phyloP scores from a whole-genome alignment of 345 rosid genomes.

The Noccaea caerulescens region DNA sequence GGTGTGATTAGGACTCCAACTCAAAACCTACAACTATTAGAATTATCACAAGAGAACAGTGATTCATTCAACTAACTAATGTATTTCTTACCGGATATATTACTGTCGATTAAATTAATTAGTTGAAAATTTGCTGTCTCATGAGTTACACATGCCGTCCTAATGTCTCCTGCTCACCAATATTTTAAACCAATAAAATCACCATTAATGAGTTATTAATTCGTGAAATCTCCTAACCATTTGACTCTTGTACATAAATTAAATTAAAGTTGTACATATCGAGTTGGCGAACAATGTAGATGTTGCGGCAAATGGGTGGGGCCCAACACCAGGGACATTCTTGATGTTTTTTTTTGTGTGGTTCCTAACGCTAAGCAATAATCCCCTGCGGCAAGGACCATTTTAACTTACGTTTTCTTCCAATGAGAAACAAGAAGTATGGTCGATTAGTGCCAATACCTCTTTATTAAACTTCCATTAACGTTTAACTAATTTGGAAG shows the following conservation, averaged over 20 bases:
- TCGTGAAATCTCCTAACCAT: neutral
- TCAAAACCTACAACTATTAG: too few species aligned
- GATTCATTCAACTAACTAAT: too few species aligned
- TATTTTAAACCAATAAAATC: neutral
- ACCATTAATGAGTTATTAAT: neutral
- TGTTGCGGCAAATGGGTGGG: conserved; percentile 32
- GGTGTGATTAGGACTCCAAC: neutral
- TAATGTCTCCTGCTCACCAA: neutral
- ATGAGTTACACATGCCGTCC: conserved; percentile 3
- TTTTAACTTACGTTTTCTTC: neutral
- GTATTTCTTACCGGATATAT: too few species aligned
- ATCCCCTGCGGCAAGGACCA: conserved; percentile 19
- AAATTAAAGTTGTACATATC: neutral
- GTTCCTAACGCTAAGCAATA: neutral
- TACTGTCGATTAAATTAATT: too few species aligned
- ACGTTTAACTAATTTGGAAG: conserved; percentile 16
- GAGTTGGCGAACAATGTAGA: conserved; percentile 19
- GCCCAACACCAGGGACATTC: conserved; percentile 23
- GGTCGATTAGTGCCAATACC: neutral
- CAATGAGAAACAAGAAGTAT: neutral
- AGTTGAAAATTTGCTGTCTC: too few species aligned
- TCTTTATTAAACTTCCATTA: conserved; percentile 19
- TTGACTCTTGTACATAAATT: conserved; percentile 4
- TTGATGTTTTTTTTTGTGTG: conserved; percentile 9
- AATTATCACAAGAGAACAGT: too few species aligned